These are phyloP conservation scores for Candida ovalis DNA, from an alignment of 805 yeast genomes.

Conservation along the genomic window DNA sequence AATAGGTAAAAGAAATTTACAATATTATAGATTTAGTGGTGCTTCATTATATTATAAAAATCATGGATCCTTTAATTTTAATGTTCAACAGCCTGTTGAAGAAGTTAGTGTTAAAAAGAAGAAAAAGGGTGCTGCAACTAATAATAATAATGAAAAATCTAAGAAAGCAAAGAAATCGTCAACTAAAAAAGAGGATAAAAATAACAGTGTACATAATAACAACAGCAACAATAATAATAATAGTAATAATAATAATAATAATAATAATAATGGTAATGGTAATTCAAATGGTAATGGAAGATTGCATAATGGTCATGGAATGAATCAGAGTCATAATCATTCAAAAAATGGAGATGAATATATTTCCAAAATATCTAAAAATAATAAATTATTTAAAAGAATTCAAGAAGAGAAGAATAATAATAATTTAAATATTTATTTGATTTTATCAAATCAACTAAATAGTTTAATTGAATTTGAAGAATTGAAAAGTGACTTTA, in stretches of 20 bases:
- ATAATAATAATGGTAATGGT: not conserved
- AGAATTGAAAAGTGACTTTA: constrained; percentile 37
- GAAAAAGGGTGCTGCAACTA: not conserved
- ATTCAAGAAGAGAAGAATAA: constrained; percentile 14
- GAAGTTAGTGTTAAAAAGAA: constrained; percentile 5
- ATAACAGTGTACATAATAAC: not conserved
- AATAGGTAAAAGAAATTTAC: constrained; percentile 60
- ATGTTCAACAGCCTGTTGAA: constrained; percentile 14
- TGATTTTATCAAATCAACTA: constrained; percentile 45
- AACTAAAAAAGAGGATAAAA: constrained; percentile 1
- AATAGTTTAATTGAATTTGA: constrained; percentile 31
- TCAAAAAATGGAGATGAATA: constrained; percentile 28
- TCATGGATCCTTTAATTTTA: constrained; percentile 31
- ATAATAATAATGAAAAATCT: not conserved
- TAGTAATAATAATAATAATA: not conserved
- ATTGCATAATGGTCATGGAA: not conserved
- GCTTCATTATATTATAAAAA: constrained; percentile 42
- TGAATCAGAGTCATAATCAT: constrained; percentile 1
- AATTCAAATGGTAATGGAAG: constrained; percentile 1
- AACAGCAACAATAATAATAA: not conserved
- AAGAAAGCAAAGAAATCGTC: constrained; percentile 3
- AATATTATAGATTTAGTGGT: constrained; percentile 66
- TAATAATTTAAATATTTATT: constrained; percentile 32
- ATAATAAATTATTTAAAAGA: constrained; percentile 23
- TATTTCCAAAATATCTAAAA: constrained; percentile 28